Percentiles rank a stretch among this genome's conserved stretches.
These are phyloP conservation scores for Ramalina intermedia DNA, from an alignment of 495 filamentous ascomycete genomes.

Conservation along the genomic window DNA sequence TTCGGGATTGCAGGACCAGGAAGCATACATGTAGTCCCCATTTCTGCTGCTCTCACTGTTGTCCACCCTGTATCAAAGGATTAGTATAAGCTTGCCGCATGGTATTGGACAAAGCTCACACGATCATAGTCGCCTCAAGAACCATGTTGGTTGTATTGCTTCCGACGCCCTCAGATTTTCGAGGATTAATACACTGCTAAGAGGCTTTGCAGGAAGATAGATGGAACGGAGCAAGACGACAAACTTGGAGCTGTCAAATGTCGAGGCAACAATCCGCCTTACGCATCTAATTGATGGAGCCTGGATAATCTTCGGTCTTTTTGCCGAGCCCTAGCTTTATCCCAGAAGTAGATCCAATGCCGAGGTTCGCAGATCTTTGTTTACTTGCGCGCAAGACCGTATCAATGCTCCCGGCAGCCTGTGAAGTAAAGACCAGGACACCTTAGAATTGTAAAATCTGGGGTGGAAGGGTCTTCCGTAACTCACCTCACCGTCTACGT, in stretches of 20 bases:
- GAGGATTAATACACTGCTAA: not conserved
- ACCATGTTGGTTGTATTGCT: conserved; percentile 36
- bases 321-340: no score
- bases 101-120: conserved; percentile 30
- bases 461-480: no score
- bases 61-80: conserved; percentile 52
- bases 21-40: conserved; percentile 70
- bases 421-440: not conserved
- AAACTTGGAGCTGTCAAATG: not conserved
- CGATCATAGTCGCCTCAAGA: conserved; percentile 61
- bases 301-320: not conserved
- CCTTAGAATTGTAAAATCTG: not conserved
- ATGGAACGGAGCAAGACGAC: not conserved
- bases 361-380: conserved; percentile 5
- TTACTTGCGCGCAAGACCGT: not conserved
- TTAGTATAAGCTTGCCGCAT: conserved; percentile 9
- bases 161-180: no score
- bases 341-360: no score
- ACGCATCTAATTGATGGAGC: not conserved
- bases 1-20: not conserved
- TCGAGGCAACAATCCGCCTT: not conserved
- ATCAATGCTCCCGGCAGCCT: not conserved
- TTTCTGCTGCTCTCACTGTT: conserved; percentile 97
- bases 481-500: no score
- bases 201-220: not conserved